Conservation (phyloP, 176 grass and related monocot species). For the Phragmites australis region DNA sequence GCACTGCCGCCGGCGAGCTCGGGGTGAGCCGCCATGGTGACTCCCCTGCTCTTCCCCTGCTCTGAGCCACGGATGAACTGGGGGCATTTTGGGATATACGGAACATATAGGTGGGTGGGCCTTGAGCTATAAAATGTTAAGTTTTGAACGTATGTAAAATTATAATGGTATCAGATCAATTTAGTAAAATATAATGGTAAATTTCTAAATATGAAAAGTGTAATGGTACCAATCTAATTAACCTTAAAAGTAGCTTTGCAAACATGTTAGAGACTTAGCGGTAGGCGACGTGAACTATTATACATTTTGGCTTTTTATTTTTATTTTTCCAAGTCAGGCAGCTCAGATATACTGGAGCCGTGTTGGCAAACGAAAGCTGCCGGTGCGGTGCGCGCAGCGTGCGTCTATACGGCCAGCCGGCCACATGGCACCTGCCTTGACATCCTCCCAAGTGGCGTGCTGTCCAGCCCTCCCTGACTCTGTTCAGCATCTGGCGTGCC, state of each 20-base stretch:
- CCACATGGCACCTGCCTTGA: conserved; percentile 16
- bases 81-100: no score
- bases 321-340: neutral
- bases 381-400: conserved; percentile 9
- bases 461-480: neutral
- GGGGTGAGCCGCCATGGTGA: no score
- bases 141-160: no score
- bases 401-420: neutral
- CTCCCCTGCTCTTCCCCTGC: no score
- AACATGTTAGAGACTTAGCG: neutral
- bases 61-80: no score
- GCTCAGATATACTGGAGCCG: conserved; percentile 40
- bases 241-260: conserved; percentile 1
- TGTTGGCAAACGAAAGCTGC: conserved; percentile 56
- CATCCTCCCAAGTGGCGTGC: conserved; percentile 34
- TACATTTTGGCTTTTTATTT: neutral
- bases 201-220: no score
- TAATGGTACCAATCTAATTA: no score
- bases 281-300: neutral
- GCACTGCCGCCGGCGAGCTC: no score
- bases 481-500: neutral
- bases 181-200: no score
- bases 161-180: no score
- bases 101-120: no score
- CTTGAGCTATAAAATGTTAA: no score